phyloP scores from a whole-genome alignment of 2,329 filamentous ascomycete genomes.

The Apiospora phragmitis region DNA sequence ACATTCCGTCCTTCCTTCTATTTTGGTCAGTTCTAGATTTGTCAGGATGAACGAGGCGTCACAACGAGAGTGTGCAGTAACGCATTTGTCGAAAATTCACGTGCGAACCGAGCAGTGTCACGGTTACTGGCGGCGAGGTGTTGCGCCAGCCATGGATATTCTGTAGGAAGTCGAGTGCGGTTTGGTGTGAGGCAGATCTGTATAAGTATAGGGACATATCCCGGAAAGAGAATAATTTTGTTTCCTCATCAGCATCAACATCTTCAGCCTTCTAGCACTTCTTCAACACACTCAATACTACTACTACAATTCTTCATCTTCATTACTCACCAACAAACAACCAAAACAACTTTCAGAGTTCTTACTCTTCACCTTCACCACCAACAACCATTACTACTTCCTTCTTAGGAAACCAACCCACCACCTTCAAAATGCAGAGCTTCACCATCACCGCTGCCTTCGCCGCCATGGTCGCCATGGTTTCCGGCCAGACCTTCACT shows the following conservation, averaged over 20 bases:
- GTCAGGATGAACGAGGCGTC: background rate
- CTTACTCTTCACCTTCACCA: background rate
- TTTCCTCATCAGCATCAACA: background rate
- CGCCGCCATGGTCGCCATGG: conserved; percentile 1
- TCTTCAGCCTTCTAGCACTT: conserved; percentile 2
- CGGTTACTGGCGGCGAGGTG: background rate
- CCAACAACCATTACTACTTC: background rate
- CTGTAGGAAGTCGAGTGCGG: background rate
- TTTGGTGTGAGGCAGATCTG: background rate
- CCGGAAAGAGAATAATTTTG: background rate
- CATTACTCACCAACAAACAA: background rate
- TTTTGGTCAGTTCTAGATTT: background rate
- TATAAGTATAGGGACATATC: conserved; percentile 1
- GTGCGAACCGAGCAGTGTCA: background rate
- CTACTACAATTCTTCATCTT: background rate
- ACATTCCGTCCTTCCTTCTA: background rate
- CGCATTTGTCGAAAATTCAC: background rate
- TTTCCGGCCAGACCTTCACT: background rate
- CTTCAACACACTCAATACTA: background rate
- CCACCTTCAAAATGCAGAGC: conserved; percentile 6
- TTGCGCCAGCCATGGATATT: background rate
- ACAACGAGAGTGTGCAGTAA: background rate
- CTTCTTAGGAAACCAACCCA: background rate
- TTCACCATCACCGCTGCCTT: background rate
- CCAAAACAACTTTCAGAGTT: background rate